Percentiles rank a stretch among this genome's conserved stretches.
phyloP scores from a whole-genome alignment of 1,284 basidiomycete species.

The Anthracocystis walkeri region DNA sequence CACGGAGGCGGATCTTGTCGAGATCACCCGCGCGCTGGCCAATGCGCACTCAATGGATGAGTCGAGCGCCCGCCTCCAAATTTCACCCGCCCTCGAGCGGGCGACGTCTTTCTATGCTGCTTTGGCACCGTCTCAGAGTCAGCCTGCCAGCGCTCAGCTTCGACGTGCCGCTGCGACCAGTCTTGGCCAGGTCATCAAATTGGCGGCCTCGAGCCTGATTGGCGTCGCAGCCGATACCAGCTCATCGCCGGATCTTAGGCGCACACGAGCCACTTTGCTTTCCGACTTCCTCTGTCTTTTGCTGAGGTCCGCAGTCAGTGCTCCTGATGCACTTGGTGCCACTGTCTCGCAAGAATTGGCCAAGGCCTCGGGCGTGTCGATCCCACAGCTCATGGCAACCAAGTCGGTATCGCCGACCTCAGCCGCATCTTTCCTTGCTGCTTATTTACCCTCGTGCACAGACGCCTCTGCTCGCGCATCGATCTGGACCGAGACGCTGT shows the following conservation, averaged over 20 bases:
- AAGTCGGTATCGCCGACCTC: conserved; percentile 28
- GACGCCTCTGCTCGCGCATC: conserved; percentile 16
- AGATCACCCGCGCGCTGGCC: conserved; percentile 14
- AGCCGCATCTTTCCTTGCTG: conserved; percentile 32
- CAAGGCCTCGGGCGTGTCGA: conserved; percentile 13
- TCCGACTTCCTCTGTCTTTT: conserved; percentile 32
- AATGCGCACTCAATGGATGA: conserved; percentile 1
- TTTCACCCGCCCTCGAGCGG: conserved; percentile 19
- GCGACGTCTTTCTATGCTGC: conserved; percentile 36
- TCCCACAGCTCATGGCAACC: conserved; percentile 31
- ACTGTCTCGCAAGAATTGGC: conserved; percentile 19
- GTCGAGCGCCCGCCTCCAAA: background rate
- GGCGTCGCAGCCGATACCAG: conserved; percentile 5
- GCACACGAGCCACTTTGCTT: conserved; percentile 24
- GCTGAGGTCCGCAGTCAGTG: conserved; percentile 21
- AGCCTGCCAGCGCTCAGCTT: conserved; percentile 14
- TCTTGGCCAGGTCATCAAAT: conserved; percentile 13
- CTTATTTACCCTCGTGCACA: conserved; percentile 32
- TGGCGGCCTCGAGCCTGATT: conserved; percentile 15
- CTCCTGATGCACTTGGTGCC: conserved; percentile 20
- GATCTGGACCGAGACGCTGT: conserved; percentile 46
- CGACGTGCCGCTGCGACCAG: conserved; percentile 14
- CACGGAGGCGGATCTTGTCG: conserved; percentile 18
- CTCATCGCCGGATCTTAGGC: conserved; percentile 6
- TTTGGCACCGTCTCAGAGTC: conserved; percentile 24